phyloP scores from a whole-genome alignment of 768 basidiomycete genomes.

The Mycena metata region DNA sequence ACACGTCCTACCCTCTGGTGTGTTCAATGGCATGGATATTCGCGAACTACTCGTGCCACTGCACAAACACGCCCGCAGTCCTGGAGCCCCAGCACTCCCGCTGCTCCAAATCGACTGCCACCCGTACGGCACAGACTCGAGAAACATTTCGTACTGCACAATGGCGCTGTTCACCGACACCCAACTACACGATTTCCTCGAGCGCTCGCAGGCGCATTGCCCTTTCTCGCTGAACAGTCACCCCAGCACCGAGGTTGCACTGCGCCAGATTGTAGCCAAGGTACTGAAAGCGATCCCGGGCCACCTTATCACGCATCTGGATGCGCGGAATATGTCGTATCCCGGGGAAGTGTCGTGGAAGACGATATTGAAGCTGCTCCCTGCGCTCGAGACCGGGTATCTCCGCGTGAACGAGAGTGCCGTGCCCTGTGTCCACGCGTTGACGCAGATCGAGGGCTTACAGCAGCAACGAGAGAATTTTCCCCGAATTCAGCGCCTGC shows the following conservation, averaged over 20 bases:
- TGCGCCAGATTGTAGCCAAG: conserved; percentile 26
- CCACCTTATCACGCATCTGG: conserved; percentile 15
- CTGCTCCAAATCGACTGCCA: conserved; percentile 15
- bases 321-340: conserved; percentile 2
- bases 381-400: conserved; percentile 10
- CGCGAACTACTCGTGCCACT: conserved; percentile 11
- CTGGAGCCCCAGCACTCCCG: background rate
- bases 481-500: background rate
- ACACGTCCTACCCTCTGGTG: background rate
- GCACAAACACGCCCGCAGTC: conserved; percentile 13
- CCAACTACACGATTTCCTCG: background rate
- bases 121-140: too few species aligned
- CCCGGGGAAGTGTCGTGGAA: background rate
- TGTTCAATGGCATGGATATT: conserved; percentile 4
- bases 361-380: conserved; percentile 9
- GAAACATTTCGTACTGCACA: background rate
- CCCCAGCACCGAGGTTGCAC: background rate
- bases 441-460: background rate
- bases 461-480: background rate
- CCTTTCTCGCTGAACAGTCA: conserved; percentile 11
- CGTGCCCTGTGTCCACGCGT: background rate
- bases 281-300: conserved; percentile 20
- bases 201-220: background rate
- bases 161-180: background rate
- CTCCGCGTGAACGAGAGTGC: background rate